phyloP scores from a whole-genome alignment of 2,329 filamentous ascomycete species.

The Epichloe festucae region DNA sequence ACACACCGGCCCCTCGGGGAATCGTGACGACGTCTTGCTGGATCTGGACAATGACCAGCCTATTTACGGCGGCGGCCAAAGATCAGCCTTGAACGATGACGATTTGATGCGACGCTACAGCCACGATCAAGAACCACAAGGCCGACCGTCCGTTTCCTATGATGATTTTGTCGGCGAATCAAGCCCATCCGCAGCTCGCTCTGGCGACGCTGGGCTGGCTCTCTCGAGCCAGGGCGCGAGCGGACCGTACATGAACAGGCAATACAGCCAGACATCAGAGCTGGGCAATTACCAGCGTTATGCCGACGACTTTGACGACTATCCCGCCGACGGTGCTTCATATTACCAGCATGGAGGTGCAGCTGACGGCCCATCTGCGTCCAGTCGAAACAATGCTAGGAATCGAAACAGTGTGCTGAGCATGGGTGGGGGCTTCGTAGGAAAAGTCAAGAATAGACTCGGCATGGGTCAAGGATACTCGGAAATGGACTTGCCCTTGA shows the following conservation, averaged over 20 bases:
- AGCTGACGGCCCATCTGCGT: conserved; percentile 38
- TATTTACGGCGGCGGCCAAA: conserved; percentile 62
- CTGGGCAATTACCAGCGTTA: conserved; percentile 85
- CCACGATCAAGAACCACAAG: conserved; percentile 47
- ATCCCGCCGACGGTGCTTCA: conserved; percentile 62
- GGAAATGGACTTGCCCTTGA: conserved; percentile 95
- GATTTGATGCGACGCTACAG: conserved; percentile 65
- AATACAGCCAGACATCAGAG: conserved; percentile 65
- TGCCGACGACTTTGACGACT: conserved; percentile 75
- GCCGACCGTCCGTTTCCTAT: conserved; percentile 80
- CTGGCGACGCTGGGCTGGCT: conserved; percentile 17
- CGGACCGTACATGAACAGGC: conserved; percentile 34
- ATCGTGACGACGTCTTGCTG: conserved; percentile 52
- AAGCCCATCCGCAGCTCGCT: conserved; percentile 30
- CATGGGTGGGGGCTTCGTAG: conserved; percentile 76
- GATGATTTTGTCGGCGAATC: conserved; percentile 78
- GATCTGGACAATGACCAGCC: conserved; percentile 62
- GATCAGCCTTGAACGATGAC: conserved; percentile 69
- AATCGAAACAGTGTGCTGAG: conserved; percentile 83
- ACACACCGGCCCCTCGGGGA: conserved; percentile 34
- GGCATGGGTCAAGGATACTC: conserved; percentile 84
- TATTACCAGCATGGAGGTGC: conserved; percentile 68
- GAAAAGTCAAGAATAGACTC: conserved; percentile 77
- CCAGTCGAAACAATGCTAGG: conserved; percentile 39
- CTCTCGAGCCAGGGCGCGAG: conserved; percentile 12